Evolutionary conservation across 768 basidiomycete genomes (phyloP).

Genomic region (Mycena metata): DNA sequence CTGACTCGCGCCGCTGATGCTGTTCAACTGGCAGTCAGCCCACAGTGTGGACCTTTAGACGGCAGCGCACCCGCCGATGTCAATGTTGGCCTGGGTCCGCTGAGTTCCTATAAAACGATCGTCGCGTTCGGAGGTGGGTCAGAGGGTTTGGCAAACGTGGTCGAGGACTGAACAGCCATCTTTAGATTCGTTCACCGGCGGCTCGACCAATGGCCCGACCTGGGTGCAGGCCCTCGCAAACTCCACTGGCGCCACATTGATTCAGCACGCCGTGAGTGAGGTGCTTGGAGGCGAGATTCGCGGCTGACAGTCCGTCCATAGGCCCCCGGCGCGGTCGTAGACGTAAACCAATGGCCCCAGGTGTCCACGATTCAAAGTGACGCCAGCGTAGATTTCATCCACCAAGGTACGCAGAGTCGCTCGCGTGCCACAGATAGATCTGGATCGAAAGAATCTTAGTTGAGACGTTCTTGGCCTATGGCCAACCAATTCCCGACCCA

Average conservation of each 20-base stretch:
- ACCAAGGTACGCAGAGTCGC: conserved; percentile 47
- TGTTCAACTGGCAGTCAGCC: conserved; percentile 59
- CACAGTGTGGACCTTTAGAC: conserved; percentile 57
- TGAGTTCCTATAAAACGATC: conserved; percentile 58
- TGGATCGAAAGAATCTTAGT: conserved; percentile 39
- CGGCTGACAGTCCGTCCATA: conserved; percentile 35
- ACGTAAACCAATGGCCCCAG: conserved; percentile 39
- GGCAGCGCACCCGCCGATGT: conserved; percentile 56
- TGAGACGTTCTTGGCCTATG: conserved; percentile 47
- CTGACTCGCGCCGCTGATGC: conserved; percentile 33
- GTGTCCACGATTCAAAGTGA: not conserved
- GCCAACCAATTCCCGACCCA: conserved; percentile 50
- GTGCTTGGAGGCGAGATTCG: not conserved
- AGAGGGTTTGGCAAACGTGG: not conserved
- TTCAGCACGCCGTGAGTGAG: conserved; percentile 57
- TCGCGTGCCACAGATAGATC: not conserved
- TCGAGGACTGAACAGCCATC: not conserved
- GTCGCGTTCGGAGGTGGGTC: conserved; percentile 64
- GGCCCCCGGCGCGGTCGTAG: conserved; percentile 51
- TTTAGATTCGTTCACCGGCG: conserved; percentile 56
- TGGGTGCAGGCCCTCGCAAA: conserved; percentile 58
- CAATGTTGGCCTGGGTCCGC: conserved; percentile 56
- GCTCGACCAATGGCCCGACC: conserved; percentile 56
- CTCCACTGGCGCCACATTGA: conserved; percentile 49
- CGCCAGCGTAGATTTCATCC: conserved; percentile 51